phyloP scores from a whole-genome alignment of 2,329 filamentous ascomycete species.

The Pseudogymnoascus sp. region DNA sequence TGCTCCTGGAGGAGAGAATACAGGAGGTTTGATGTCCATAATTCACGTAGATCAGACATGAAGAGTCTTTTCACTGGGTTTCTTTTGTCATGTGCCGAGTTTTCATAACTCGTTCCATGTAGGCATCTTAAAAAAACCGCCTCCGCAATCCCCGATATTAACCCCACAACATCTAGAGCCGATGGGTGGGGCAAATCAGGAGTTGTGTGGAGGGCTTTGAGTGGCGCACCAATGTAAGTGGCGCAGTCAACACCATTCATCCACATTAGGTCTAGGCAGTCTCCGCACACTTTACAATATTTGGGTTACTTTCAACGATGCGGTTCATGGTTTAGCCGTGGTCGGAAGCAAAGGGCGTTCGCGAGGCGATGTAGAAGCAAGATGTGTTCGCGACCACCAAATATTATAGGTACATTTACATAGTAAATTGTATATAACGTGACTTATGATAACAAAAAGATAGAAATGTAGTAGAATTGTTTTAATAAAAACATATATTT shows the following conservation, averaged over 20 bases:
- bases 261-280: not conserved
- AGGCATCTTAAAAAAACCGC: not conserved
- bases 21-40: slow-evolving; percentile 2
- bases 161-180: not conserved
- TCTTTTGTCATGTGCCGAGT: not conserved
- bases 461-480: too few species aligned
- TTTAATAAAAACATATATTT: not conserved
- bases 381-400: too few species aligned
- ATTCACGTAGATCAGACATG: not conserved
- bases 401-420: too few species aligned
- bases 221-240: not conserved
- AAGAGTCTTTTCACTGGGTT: not conserved
- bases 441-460: too few species aligned
- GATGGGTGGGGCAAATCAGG: not conserved
- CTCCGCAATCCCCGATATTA: not conserved
- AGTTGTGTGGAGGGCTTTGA: not conserved
- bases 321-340: not conserved
- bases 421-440: too few species aligned
- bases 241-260: not conserved
- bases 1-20: not conserved
- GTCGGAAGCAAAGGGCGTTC: too few species aligned
- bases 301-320: not conserved
- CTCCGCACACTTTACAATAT: not conserved
- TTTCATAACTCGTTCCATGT: slow-evolving; percentile 1
- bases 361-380: too few species aligned